Evolutionary conservation across 148 eudicot genomes (phyloP), one percentile per base, ranked within the genome.

Genomic region (Vaccinium macrocarpon): DNA sequence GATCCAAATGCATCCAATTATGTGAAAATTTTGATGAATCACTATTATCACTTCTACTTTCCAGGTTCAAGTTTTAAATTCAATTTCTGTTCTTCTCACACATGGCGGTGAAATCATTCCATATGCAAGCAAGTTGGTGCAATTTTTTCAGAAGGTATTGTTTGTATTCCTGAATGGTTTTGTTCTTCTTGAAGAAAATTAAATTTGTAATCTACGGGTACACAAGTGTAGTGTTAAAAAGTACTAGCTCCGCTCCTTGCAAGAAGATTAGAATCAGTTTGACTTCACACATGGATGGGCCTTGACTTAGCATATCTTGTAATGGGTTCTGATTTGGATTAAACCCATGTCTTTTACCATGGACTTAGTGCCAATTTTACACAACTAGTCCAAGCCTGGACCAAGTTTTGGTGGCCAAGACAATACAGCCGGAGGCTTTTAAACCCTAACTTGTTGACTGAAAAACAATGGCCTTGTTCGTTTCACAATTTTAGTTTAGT

Each of bases 61-160:
- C 10, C 96, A 97, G 99, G 99, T 97, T 88, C 99, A 94, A 88
- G 99, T 97, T 62, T 84, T 97, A 80, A 95, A 97, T 91, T 87
- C 95, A 66, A 92, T 97, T 80, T 94, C 98, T 82, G 89, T 89
- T 89, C 95, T 97, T 57, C 91, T 95, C 74, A 95, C 94, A 82
- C 93, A 91, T 84, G 90, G 91, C 84, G 90, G 90, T 82, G 95
- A 90, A 87, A 91, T 95, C 81, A 81, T 89, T 85, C 97, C 95
- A 38, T 92, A 97, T 86, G 92, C 94, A 78, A 89, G 90, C 83
- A 91, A 92, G 91, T 87, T 95, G 93, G 91, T 92, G 78, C 88
- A 88, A 72, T 97, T 97, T 81, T 97, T 97, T 83, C 95, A 90
- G 83, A 95, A 95, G 99, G 99, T 97, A 92, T 35, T 70, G 56